phyloP scores from a whole-genome alignment of 2,329 filamentous ascomycete genomes.

The Penicillium brevicompactum region DNA sequence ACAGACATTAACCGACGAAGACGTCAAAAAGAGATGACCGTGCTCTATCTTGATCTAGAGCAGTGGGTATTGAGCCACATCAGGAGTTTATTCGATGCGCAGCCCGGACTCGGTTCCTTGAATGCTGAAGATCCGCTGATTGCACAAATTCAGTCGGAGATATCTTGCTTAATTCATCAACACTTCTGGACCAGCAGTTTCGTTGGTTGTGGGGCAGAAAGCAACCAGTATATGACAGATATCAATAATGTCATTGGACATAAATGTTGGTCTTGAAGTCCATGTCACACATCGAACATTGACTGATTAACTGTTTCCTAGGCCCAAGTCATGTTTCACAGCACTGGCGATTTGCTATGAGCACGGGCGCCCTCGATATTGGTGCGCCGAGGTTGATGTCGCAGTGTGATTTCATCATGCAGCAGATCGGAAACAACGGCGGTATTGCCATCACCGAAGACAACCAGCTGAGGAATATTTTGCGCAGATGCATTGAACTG shows the following conservation, averaged over 20 bases:
- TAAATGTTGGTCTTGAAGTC: constrained; percentile 8
- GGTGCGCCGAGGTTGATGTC: neutral
- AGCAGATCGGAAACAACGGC: neutral
- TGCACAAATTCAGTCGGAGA: neutral
- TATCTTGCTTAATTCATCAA: neutral
- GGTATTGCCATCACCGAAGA: neutral
- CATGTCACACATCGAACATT: too few relatives aligned
- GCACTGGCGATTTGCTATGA: constrained; percentile 26
- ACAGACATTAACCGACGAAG: constrained; percentile 15
- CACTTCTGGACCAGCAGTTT: constrained; percentile 5
- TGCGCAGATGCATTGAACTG: constrained; percentile 17
- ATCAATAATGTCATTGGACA: neutral
- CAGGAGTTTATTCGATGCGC: neutral
- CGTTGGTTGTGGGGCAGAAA: neutral
- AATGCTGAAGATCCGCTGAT: neutral
- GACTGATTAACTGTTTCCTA: neutral
- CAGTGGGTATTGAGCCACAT: constrained; percentile 19
- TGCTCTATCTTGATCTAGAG: constrained; percentile 12
- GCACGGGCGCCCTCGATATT: constrained; percentile 7
- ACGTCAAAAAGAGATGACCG: constrained; percentile 8
- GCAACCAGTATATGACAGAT: neutral
- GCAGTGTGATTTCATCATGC: neutral
- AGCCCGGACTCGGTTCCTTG: neutral
- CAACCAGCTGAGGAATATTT: too few relatives aligned
- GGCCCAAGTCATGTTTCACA: constrained; percentile 11